These are phyloP conservation scores for Chlorella sorokiniana DNA, from an alignment of 139 green algal species.

Conservation along the genomic window DNA sequence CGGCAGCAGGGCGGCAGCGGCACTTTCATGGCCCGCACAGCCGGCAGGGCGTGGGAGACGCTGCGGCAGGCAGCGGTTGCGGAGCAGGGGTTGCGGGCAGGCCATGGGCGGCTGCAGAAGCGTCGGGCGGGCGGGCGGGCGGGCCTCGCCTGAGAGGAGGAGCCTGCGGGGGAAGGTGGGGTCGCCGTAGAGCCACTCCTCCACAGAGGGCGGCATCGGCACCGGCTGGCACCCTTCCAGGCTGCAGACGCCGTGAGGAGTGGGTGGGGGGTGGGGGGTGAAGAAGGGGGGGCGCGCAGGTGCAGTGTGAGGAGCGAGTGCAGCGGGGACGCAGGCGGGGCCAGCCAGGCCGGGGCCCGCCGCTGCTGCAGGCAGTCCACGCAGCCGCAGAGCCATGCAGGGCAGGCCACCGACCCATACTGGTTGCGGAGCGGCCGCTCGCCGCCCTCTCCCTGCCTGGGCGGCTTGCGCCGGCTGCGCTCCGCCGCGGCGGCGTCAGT, in stretches of 20 bases:
- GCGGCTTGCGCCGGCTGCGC: slow-evolving; percentile 13
- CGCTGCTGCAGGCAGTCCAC: background rate
- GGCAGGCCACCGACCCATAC: background rate
- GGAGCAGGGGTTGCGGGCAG: background rate
- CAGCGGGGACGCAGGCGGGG: background rate
- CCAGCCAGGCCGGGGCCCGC: no score
- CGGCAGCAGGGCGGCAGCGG: no score
- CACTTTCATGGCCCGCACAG: no score
- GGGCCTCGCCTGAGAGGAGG: background rate
- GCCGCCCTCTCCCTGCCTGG: no score
- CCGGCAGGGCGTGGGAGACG: no score
- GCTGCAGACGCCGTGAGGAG: background rate
- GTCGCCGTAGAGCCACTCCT: slow-evolving; percentile 28
- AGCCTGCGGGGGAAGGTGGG: slow-evolving; percentile 8
- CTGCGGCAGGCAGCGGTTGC: no score
- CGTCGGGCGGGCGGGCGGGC: background rate
- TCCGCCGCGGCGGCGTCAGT: background rate
- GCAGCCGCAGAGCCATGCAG: background rate
- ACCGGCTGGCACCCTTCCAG: background rate
- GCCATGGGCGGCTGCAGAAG: background rate
- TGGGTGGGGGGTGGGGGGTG: background rate
- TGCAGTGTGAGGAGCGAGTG: background rate
- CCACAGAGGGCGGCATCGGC: background rate
- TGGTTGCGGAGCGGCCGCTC: slow-evolving; percentile 2
- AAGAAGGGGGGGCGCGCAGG: background rate